Conservation (phyloP, 192 early-diverging fungal species). For the Dissophora ornata region DNA sequence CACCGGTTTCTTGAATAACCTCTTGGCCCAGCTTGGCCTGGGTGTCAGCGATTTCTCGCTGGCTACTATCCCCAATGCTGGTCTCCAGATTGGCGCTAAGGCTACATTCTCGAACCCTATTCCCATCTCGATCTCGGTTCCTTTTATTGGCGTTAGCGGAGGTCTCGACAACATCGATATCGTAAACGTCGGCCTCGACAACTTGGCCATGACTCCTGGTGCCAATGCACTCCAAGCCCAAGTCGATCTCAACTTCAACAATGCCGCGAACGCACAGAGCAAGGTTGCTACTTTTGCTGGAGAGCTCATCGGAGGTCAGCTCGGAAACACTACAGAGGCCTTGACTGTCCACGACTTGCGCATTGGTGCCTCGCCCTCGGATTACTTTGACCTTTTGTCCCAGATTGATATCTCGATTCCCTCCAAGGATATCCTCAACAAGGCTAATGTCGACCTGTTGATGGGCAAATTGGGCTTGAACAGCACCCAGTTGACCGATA, state of each 20-base stretch:
- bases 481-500: constrained; percentile 1
- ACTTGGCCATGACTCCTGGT: constrained; percentile 31
- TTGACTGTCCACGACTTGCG: constrained; percentile 48
- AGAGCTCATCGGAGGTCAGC: constrained; percentile 37
- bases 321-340: constrained; percentile 46
- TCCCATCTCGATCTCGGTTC: constrained; percentile 45
- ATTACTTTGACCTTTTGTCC: constrained; percentile 51
- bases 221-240: constrained; percentile 36
- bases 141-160: constrained; percentile 43
- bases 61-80: constrained; percentile 47
- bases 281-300: constrained; percentile 46
- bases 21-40: constrained; percentile 38
- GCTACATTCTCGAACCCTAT: constrained; percentile 49
- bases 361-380: constrained; percentile 46
- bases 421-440: constrained; percentile 37
- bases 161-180: constrained; percentile 45
- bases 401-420: constrained; percentile 51
- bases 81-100: constrained; percentile 36
- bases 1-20: constrained; percentile 20
- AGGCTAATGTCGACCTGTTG: constrained; percentile 28
- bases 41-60: constrained; percentile 32
- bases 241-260: constrained; percentile 47
- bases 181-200: constrained; percentile 34
- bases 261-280: constrained; percentile 27
- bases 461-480: constrained; percentile 29